Evolutionary conservation across 192 early-diverging fungal genomes (phyloP).

Genomic region (Coemansia sp.): DNA sequence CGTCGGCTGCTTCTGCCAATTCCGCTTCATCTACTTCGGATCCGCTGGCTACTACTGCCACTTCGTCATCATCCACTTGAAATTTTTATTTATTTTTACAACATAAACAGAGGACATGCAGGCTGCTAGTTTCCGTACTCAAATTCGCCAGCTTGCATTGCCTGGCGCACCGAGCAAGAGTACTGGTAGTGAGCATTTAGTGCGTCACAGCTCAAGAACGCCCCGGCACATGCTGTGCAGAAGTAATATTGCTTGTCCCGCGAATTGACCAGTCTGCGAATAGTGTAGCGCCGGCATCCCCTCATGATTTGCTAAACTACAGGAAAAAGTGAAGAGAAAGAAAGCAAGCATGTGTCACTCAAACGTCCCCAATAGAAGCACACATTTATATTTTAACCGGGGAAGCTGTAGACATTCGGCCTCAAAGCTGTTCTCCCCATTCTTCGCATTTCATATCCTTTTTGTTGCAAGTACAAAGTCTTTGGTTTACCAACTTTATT

Average conservation of each 20-base stretch:
- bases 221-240: constrained; percentile 6
- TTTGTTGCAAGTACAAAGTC: background rate
- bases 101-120: constrained; percentile 1
- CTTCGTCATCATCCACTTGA: background rate
- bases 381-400: no score
- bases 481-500: background rate
- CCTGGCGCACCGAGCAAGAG: constrained; percentile 7
- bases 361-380: no score
- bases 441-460: background rate
- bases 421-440: background rate
- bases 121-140: background rate
- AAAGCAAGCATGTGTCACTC: background rate
- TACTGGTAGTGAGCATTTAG: constrained; percentile 12
- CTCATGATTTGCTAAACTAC: background rate
- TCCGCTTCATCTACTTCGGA: background rate
- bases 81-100: constrained; percentile 3
- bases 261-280: background rate
- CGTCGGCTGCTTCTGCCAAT: background rate
- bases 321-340: background rate
- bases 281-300: background rate
- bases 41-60: constrained; percentile 9
- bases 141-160: constrained; percentile 1
- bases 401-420: no score
- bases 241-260: constrained; percentile 12
- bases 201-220: constrained; percentile 14